Evolutionary conservation across 225 moss, liverwort and hornwort genomes (phyloP).

Genomic region (Polytrichum commune): DNA sequence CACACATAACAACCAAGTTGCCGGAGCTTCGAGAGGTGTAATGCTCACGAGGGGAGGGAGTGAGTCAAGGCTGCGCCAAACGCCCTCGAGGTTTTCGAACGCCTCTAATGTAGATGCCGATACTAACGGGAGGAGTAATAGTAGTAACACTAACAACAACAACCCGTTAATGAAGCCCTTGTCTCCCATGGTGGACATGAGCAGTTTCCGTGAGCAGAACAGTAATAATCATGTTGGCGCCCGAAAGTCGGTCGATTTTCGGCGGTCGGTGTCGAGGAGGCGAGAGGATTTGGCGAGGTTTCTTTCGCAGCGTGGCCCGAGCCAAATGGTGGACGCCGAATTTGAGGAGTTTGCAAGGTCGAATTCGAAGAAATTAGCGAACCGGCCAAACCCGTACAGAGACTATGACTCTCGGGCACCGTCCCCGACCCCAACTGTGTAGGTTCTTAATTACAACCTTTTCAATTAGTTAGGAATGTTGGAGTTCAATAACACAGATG

Average conservation of each 20-base stretch:
- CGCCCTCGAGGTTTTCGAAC: conserved; percentile 1
- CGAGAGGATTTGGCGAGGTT: conserved; percentile 26
- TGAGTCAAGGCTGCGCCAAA: conserved; percentile 13
- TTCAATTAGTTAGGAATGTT: too few species aligned
- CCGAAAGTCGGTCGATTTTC: conserved; percentile 25
- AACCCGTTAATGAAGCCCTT: conserved; percentile 3
- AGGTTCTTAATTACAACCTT: neutral
- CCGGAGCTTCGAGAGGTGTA: neutral
- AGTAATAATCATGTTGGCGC: neutral
- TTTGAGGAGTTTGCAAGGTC: conserved; percentile 13
- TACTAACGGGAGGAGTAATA: too few species aligned
- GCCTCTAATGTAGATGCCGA: neutral
- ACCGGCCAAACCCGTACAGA: conserved; percentile 34
- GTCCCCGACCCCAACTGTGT: neutral
- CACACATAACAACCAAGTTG: conserved; percentile 1
- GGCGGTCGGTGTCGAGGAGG: conserved; percentile 27
- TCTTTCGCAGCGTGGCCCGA: neutral
- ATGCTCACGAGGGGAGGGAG: conserved; percentile 3
- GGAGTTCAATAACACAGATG: too few species aligned
- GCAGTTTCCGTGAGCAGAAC: conserved; percentile 30
- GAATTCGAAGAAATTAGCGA: conserved; percentile 15
- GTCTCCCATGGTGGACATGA: conserved; percentile 32
- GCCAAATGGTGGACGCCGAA: neutral
- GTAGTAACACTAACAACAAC: too few species aligned
- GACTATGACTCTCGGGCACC: conserved; percentile 33